phyloP scores from a whole-genome alignment of 257 asterid genomes.

The Solanum dulcamara region DNA sequence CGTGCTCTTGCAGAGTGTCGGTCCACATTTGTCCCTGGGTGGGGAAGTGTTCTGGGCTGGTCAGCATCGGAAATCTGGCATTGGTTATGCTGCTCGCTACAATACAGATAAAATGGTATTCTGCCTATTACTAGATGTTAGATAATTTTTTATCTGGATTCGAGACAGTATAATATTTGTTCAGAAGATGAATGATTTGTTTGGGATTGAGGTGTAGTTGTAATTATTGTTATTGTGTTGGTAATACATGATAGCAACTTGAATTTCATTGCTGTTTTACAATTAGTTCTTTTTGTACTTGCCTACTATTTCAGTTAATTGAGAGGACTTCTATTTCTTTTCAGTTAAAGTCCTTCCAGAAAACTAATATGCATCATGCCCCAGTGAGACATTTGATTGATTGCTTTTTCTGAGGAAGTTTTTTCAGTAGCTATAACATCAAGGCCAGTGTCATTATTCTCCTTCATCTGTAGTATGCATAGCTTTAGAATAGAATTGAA shows the following conservation, averaged over 20 bases:
- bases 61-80: slow-evolving; percentile 85
- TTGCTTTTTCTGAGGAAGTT: background rate
- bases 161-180: background rate
- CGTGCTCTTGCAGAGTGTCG: slow-evolving; percentile 57
- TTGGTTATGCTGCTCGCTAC: slow-evolving; percentile 89
- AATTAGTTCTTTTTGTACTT: background rate
- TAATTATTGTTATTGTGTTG: background rate
- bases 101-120: slow-evolving; percentile 85
- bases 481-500: background rate
- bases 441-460: background rate
- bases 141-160: background rate
- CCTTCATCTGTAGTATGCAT: background rate
- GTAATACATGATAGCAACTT: background rate
- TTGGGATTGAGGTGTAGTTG: background rate
- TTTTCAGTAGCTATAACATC: background rate
- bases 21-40: slow-evolving; percentile 67
- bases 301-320: background rate
- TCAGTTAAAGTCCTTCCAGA: background rate
- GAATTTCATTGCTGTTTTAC: background rate
- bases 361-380: background rate
- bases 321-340: background rate
- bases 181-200: background rate
- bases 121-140: background rate
- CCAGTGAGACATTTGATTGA: background rate
- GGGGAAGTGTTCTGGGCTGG: slow-evolving; percentile 98